Evolutionary conservation across 495 filamentous ascomycete genomes (phyloP), one percentile per base, ranked within the genome.

Genomic region (Aspergillus kassunensis): DNA sequence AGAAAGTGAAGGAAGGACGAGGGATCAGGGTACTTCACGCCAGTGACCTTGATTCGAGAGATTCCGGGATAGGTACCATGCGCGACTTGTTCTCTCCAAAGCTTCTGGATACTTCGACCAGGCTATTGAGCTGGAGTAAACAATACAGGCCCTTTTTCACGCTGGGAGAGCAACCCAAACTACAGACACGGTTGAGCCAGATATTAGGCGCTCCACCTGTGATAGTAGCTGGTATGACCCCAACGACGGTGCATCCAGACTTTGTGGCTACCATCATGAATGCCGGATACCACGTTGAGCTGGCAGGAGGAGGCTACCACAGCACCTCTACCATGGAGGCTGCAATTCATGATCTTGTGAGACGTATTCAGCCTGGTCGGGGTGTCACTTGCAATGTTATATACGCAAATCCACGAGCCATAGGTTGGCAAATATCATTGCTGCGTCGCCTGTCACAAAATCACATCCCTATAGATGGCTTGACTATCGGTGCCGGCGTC

Each of bases 401-500:
- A 18, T 74, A 74, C 35, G 69, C 63, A 25, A 64, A 62, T 36
- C 71, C 71, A 8, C 57, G 59, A 29, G 61, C 67, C 0, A 61
- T 73, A 39, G 24, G 40, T 1, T 72, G 71, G 69, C 71, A 74
- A 41, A 64, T 71, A 19, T 49, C 58, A 1, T 34, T 70, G 10
- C 36, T 73, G 15, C 52, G 56, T 10, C 59, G 63, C 20, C 36
- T 72, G 4, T 61, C 57, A 6, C 49, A 49, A 0, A 39, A 54
- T 3, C 54, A 58, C 12, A 46, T 70, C 10, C 61, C 65, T 3
- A 73, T 74, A 18, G 64, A 71, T 11, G 71, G 71, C 0, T 41
- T 75, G 30, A 76, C 74, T 29, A 71, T 79, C 25, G 75, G 75
- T 46, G 75, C 75, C 1, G 75, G 75, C 40, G 72, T 79, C 1